Base-by-base conservation (phyloP, 352 stramenopile genomes). In the Globisporangium barbulae region DNA sequence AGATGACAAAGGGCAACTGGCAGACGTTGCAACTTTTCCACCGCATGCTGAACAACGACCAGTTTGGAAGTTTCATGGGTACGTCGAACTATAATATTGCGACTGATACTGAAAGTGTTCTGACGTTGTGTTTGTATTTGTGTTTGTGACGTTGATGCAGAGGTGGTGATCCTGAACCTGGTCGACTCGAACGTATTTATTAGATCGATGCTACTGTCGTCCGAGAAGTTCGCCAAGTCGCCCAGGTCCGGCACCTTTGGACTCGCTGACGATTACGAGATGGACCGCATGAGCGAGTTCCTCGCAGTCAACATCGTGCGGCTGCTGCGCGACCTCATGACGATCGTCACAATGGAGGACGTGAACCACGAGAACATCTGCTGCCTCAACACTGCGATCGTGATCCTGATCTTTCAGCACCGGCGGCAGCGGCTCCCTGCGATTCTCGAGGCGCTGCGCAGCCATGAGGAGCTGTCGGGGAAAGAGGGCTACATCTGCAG, bases 331-430 rank as follows among this genome's bases (percentile, higher is more conserved):
- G 89, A 98, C 75, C 88, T 99, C 48, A 96, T 98, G 84, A 92
- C 81, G 8, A 93, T 98, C 47, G 93, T 99, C n/a, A 85, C 91
- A 59, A 78, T 98, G 60, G 84, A 93, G 25, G 96, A 98, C 55
- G 91, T 98, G 65, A 98, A 98, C 67, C 95, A 99, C 71, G 96
- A 98, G 72, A 99, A 98, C 70, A 98, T 99, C 75, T 98, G 96
- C 80, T 98, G 94, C 61, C 71, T 99, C 35, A 99, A 99, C 79
- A 98, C 96, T 47, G 93, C 93, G 10, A 89, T 99, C 39, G 86
- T 98, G 31, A 94, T 99, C 63, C 71, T 98, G 21, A 90, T 99
- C 6, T 98, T 98, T 68, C 90, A 97, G 58, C 76, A 97, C 64
- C 91, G 91, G n/a, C 82, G 91, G n/a, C 61, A 82, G 13, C 75